Evolutionary conservation across 2,329 filamentous ascomycete species (phyloP).

Genomic region (Alternaria triticimaculans): DNA sequence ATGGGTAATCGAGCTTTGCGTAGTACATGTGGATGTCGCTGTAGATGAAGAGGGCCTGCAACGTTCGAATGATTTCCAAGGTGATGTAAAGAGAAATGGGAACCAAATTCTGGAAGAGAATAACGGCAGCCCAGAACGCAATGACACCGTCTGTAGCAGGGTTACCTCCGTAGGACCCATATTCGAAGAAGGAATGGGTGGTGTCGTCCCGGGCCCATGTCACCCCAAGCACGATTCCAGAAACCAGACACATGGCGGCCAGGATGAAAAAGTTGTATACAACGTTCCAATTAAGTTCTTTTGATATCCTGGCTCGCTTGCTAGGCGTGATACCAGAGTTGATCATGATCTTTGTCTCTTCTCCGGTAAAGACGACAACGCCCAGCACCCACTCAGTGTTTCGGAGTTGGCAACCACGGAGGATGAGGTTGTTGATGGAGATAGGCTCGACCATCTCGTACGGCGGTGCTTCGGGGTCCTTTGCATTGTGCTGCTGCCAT

Average conservation of each 20-base stretch:
- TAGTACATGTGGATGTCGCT: conserved; percentile 98
- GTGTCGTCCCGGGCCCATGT: conserved; percentile 78
- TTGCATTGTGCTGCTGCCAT: conserved; percentile 78
- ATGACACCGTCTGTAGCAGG: conserved; percentile 87
- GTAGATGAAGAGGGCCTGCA: conserved; percentile 97
- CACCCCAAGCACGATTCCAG: conserved; percentile 83
- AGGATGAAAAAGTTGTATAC: conserved; percentile 94
- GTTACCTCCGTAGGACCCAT: conserved; percentile 75
- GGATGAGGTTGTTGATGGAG: conserved; percentile 90
- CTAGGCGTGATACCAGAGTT: conserved; percentile 95
- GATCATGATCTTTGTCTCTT: conserved; percentile 99
- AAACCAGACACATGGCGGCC: conserved; percentile 85
- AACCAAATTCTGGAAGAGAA: conserved; percentile 97
- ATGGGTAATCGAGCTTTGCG: conserved; percentile 89
- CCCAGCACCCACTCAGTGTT: conserved; percentile 97
- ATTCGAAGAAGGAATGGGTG: conserved; percentile 84
- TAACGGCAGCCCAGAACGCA: conserved; percentile 94
- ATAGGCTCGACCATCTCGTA: conserved; percentile 90
- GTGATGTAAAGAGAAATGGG: conserved; percentile 98
- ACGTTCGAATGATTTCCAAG: conserved; percentile 90
- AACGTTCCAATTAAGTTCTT: conserved; percentile 96
- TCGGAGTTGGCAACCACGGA: conserved; percentile 89
- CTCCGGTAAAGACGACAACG: conserved; percentile 90
- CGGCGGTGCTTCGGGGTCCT: conserved; percentile 66
- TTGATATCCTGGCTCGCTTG: conserved; percentile 88